phyloP scores from a whole-genome alignment of 2,329 filamentous ascomycete genomes.

The Leptographium flavum region DNA sequence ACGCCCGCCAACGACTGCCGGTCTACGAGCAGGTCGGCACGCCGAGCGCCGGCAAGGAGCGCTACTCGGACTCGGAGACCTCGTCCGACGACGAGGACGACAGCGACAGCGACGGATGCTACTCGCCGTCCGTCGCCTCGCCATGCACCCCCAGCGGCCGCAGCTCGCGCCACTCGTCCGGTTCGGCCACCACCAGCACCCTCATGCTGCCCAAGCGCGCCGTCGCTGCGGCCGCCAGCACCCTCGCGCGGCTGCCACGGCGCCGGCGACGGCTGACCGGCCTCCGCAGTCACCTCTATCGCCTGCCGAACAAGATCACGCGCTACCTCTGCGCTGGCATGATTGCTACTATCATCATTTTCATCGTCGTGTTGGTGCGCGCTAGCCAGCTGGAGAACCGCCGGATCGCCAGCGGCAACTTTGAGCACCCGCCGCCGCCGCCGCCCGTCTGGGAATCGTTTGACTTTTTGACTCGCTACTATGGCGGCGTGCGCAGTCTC shows the following conservation, averaged over 20 bases:
- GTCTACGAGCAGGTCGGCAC: constrained; percentile 32
- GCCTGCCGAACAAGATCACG: constrained; percentile 58
- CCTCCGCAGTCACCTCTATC: constrained; percentile 31
- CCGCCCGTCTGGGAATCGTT: constrained; percentile 74
- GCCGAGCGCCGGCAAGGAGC: constrained; percentile 29
- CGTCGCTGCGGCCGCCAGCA: constrained; percentile 14
- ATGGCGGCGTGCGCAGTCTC: constrained; percentile 69
- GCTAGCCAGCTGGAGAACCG: constrained; percentile 59
- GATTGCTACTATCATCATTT: constrained; percentile 54
- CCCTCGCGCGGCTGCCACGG: neutral
- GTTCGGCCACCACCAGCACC: constrained; percentile 25
- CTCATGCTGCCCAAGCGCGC: constrained; percentile 29
- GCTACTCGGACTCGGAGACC: constrained; percentile 35
- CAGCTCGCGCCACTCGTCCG: constrained; percentile 40
- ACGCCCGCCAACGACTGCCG: constrained; percentile 29
- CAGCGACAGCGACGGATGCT: constrained; percentile 19
- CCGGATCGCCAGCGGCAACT: constrained; percentile 38
- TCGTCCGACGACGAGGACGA: constrained; percentile 19
- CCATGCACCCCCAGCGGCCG: constrained; percentile 25
- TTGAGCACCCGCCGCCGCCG: constrained; percentile 45
- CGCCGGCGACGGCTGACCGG: constrained; percentile 1
- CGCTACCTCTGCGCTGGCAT: constrained; percentile 65
- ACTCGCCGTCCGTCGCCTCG: constrained; percentile 23
- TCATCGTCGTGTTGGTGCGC: constrained; percentile 62
- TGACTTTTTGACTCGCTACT: constrained; percentile 74